Base-by-base conservation (phyloP, 2,329 filamentous ascomycete species). In the Dactylellina cionopaga region DNA sequence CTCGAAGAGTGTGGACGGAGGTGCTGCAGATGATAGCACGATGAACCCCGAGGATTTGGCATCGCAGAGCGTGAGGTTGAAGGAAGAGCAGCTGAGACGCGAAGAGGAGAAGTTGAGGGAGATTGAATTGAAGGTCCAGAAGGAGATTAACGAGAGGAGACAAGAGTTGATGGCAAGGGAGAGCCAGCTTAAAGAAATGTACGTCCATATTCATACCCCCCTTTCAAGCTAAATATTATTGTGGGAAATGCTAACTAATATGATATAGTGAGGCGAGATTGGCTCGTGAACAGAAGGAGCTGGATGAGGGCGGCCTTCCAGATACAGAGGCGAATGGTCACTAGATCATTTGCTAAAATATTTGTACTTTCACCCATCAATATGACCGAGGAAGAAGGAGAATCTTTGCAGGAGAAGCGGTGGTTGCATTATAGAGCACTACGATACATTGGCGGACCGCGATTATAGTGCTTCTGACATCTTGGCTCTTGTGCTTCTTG, bases 71-170 rank as follows among this genome's bases (percentile, higher is more conserved):
- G 95, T 99, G 75, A 92, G 95, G 76, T 90, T 99, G 82, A 99
- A 99, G 92, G 95, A 99, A 82, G 95, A 99, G 84, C 95, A 99
- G 83, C 91, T 99, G 78, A 92, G 95, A 80, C 92, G 95, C 79
- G 95, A 99, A 83, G 95, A 99, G 85, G 95, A 99, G 90, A 99
- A 99, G 86, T 90, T 99, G 75, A 92, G 95, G 82, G 95, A 99
- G 85, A 98, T 99, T 81, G 95, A 99, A 82, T 86, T 97, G 85
- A 99, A 99, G 89, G 95, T 99, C 75, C 95, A 99, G 85, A 92
- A 95, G 80, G 95, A 99, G 84, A 99, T 99, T 85, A 96, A 97
- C 84, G 95, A 98, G 88, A 99, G 99, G 88, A 90, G 95, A 84
- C 95, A 99, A 84, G 95, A 99, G 83, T 87, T 99, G 74, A 82